Conservation (phyloP, 1,284 basidiomycete species). For the Amylostereum areolatum region DNA sequence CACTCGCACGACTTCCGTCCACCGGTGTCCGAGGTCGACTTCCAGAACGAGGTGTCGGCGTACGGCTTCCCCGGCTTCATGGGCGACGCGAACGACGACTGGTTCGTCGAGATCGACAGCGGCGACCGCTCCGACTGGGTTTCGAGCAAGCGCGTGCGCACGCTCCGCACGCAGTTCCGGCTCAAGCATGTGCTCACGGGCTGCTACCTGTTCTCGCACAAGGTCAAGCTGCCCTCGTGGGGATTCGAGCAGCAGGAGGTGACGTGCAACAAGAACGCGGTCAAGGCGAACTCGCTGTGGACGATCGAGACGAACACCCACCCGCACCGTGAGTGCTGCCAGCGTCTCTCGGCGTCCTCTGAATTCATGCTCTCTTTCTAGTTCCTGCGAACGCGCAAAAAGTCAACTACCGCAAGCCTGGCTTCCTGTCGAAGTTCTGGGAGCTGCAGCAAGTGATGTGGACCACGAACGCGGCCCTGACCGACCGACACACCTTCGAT, state of each 20-base stretch:
- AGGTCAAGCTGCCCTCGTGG: constrained; percentile 97
- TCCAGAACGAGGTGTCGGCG: constrained; percentile 96
- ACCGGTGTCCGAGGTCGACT: constrained; percentile 97
- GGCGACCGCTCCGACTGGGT: constrained; percentile 63
- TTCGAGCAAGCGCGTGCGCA: constrained; percentile 67
- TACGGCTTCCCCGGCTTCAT: constrained; percentile 87
- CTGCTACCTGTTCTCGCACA: constrained; percentile 97
- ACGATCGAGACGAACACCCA: constrained; percentile 87
- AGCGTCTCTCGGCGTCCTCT: not conserved
- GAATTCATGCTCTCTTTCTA: constrained; percentile 25
- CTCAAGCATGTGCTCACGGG: constrained; percentile 84
- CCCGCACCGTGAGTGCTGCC: constrained; percentile 54
- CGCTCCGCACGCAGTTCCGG: constrained; percentile 81
- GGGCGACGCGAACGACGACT: constrained; percentile 95
- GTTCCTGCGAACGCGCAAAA: constrained; percentile 68
- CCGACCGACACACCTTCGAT: constrained; percentile 92
- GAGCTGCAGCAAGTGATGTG: constrained; percentile 97
- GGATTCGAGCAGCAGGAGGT: constrained; percentile 98
- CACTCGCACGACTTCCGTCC: constrained; percentile 95
- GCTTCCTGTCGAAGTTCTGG: constrained; percentile 86
- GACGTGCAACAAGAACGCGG: constrained; percentile 96
- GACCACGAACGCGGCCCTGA: constrained; percentile 94
- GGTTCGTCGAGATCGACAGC: constrained; percentile 83
- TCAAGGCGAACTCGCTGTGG: constrained; percentile 89
- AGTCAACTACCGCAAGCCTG: constrained; percentile 85